Base-by-base conservation (phyloP, 805 yeast genomes). In the Naumovozyma castellii region DNA sequence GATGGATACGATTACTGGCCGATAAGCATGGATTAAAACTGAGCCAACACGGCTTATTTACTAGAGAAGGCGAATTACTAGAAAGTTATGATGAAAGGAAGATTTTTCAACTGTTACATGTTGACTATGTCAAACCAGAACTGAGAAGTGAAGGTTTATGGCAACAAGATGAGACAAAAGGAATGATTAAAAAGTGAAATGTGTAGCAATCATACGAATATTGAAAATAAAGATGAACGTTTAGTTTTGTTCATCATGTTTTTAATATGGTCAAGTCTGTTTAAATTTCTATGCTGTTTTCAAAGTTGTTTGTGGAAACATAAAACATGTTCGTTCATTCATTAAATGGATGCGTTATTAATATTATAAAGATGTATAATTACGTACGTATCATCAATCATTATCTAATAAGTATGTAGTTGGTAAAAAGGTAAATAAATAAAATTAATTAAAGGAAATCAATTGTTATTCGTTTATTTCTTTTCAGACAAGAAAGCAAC, bases 401-500 rank as follows among this genome's bases (percentile, higher is more conserved):
- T n/a, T 22, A 22, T 22, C 27, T 22, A 6, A 22, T 22, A 29
- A 29, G 32, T 29, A n/a, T n/a, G n/a, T n/a, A n/a, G n/a, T n/a
- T n/a, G n/a, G n/a, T n/a, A 29, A 8, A 9, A 5, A 29, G 14
- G 32, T 6, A 29, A 13, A 29, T 8, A 29, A 5, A 29, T 29
- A 29, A 29, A 29, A 5, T 12, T 29, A 29, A 29, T 29, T 9
- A n/a, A 9, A 5, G 13, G 8, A 29, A 8, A 12, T n/a, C 13
- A 29, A n/a, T n/a, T 29, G 32, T 29, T 29, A n/a, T 5, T 8
- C 36, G 46, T 43, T 51, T 56, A 54, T 49, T 66, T 59, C 66
- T 86, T 87, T 69, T 76, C 79, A 53, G 95, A 79, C 58, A 88
- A 80, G 70, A 88, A 94, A 61, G 75, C 80, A 56, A 92, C 98